A percentile compares a stretch with the other conserved stretches of the same genome.
Conservation (phyloP, 176 grass and related monocot genomes). For the Leersia perrieri region DNA sequence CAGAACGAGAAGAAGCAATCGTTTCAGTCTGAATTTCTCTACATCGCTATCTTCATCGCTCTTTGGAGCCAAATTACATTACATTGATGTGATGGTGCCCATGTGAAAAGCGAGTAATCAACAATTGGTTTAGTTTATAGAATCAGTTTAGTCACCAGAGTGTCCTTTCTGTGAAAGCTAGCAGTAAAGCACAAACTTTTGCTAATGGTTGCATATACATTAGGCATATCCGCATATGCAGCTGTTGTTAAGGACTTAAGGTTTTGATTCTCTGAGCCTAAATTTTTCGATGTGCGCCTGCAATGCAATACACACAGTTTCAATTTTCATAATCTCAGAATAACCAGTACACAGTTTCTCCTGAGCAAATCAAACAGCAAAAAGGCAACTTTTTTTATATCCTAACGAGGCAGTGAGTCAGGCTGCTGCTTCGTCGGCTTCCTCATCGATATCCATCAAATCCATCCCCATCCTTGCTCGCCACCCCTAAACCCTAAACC, state of each 20-base stretch:
- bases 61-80: too few relatives aligned
- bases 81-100: too few relatives aligned
- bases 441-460: conserved; percentile 20
- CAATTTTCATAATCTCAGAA: neutral
- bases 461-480: neutral
- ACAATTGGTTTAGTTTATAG: neutral
- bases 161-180: neutral
- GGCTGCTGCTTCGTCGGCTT: neutral
- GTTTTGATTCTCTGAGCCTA: neutral
- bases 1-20: conserved; percentile 84
- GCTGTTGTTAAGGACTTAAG: neutral
- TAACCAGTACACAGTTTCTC: neutral
- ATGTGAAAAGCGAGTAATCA: neutral
- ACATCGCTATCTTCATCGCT: too few relatives aligned
- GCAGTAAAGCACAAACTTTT: neutral
- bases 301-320: neutral
- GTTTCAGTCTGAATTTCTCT: too few relatives aligned
- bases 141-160: neutral
- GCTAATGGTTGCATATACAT: neutral
- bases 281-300: neutral
- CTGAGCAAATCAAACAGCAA: neutral
- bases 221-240: too few relatives aligned
- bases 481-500: conserved; percentile 41
- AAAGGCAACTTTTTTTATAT: neutral
- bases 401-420: neutral